phyloP scores from a whole-genome alignment of 169 alveolate genomes.

The Amoebophrya sp. region DNA sequence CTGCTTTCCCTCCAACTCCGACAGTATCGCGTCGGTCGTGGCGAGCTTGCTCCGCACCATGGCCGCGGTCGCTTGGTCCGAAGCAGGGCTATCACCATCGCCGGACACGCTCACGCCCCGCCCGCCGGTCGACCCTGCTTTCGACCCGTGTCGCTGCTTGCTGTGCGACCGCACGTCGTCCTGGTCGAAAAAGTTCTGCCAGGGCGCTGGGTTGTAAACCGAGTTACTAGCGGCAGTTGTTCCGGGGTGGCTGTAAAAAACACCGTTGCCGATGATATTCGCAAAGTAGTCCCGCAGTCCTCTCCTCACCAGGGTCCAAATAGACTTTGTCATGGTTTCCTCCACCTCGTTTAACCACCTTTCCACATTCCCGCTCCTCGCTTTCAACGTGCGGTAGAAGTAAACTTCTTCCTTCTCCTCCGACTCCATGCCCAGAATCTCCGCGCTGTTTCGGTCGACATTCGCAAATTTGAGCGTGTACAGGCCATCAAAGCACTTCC shows the following conservation, averaged over 20 bases:
- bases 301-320: conserved; percentile 60
- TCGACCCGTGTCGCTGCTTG: conserved; percentile 70
- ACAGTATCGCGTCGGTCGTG: background rate
- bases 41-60: too few relatives aligned
- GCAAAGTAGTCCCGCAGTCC: conserved; percentile 62
- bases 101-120: background rate
- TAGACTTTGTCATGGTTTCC: conserved; percentile 64
- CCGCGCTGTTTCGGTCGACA: conserved; percentile 9
- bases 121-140: conserved; percentile 60
- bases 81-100: background rate
- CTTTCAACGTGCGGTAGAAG: conserved; percentile 60
- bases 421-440: conserved; percentile 64
- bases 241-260: conserved; percentile 60
- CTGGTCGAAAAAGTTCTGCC: too few relatives aligned
- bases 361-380: conserved; percentile 79
- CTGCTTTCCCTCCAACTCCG: background rate
- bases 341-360: conserved; percentile 80
- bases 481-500: conserved; percentile 88
- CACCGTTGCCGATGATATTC: conserved; percentile 67
- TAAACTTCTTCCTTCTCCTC: conserved; percentile 80
- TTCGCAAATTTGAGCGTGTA: background rate
- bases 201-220: too few relatives aligned
- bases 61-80: too few relatives aligned
- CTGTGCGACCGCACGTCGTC: too few relatives aligned
- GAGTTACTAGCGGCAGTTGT: too few relatives aligned